Base-by-base conservation (phyloP, 495 filamentous ascomycete genomes). In the Hypoxylon crocopeplum region DNA sequence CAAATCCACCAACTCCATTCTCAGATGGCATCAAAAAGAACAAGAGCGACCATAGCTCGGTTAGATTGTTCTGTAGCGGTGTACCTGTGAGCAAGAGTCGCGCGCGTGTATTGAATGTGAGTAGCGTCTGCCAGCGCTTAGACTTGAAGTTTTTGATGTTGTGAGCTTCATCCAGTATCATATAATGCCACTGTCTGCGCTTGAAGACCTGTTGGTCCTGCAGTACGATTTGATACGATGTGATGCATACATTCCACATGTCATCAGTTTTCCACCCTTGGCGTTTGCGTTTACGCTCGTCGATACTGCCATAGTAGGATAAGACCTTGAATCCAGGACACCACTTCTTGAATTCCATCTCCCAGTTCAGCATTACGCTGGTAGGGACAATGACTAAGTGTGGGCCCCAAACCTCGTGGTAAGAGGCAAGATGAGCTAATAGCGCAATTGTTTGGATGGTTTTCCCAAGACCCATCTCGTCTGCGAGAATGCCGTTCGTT, bases 311-410 rank as follows among this genome's bases (percentile, higher is more conserved):
- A 69, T 98, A 98, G 77, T 99, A 99, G 1, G 92, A 93, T 59
- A 98, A 85, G 55, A 98, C 93, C 69, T 97, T 98, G 82, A 99
- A 99, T 1, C 95, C 95, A 10, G 95, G 95, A 42, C 91, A 92
- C 87, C 92, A 99, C 72, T 98, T 98, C 68, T 98, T 98, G 81
- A 99, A 99, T 72, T 99, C 95, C 88, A 97, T 97, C 70, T 98
- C 95, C 95, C 95, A 99, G 70, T 99, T 99, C 46, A 99, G 85
- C 81, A 99, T 97, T 22, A 99, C 95, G 74, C 92, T 97, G 7
- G 95, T 98, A 1, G 95, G 95, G 5, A 99, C 95, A 57, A 99
- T 88, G 30, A 99, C 88, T 16, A 99, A 77, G 79, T 99, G 95
- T 0, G 95, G 91, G 0, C 95, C 95, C 95, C 95, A 99, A 20